These are phyloP conservation scores for Filobasidium wieringae DNA, from an alignment of 768 basidiomycete species.

Conservation along the genomic window DNA sequence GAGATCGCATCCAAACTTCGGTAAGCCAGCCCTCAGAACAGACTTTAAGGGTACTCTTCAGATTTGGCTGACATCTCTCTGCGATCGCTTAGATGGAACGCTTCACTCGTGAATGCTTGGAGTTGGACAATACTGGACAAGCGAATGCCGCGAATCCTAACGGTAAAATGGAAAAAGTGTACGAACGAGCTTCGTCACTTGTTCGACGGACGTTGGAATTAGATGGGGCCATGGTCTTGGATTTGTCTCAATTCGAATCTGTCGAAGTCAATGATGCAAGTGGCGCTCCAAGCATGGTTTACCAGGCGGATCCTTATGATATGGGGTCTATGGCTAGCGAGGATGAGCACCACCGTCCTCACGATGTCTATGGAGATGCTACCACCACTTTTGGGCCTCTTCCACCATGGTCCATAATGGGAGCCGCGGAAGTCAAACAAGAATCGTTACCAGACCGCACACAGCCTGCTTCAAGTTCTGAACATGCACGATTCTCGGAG, in stretches of 20 bases:
- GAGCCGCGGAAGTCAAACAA: slow-evolving; percentile 16
- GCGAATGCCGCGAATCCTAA: slow-evolving; percentile 36
- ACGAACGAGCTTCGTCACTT: slow-evolving; percentile 76
- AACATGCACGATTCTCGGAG: slow-evolving; percentile 60
- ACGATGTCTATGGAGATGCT: slow-evolving; percentile 21
- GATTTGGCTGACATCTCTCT: background rate
- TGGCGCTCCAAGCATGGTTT: slow-evolving; percentile 36
- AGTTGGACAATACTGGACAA: slow-evolving; percentile 57
- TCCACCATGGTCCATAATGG: slow-evolving; percentile 35
- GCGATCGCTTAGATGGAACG: slow-evolving; percentile 58
- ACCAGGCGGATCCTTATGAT: slow-evolving; percentile 38
- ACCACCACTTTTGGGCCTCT: slow-evolving; percentile 31
- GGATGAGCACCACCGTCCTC: background rate
- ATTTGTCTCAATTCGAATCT: slow-evolving; percentile 81
- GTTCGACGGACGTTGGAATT: slow-evolving; percentile 83
- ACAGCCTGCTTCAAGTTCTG: slow-evolving; percentile 53
- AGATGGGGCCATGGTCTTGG: slow-evolving; percentile 82
- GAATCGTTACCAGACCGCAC: slow-evolving; percentile 1
- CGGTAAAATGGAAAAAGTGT: slow-evolving; percentile 72
- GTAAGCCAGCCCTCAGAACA: slow-evolving; percentile 41
- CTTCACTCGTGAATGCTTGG: slow-evolving; percentile 86
- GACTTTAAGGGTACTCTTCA: background rate
- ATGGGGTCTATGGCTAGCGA: slow-evolving; percentile 1
- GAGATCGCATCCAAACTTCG: slow-evolving; percentile 51
- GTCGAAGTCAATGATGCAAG: slow-evolving; percentile 54